Evolutionary conservation across 2,329 filamentous ascomycete species (phyloP), one percentile per base, ranked within the genome.

Genomic region (Polychaeton citri): DNA sequence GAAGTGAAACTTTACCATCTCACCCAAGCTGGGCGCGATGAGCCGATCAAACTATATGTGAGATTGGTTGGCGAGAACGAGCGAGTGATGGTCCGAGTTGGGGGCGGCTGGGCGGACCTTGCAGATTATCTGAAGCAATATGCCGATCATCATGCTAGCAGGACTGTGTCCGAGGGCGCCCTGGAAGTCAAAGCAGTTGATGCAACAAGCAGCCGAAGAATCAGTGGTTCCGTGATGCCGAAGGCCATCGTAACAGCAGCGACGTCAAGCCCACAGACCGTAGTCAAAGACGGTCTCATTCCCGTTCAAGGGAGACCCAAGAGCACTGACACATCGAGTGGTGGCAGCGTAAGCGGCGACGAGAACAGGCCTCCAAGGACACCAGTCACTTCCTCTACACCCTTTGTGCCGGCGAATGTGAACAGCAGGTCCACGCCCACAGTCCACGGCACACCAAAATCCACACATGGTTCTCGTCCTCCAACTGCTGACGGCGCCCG

Each of bases 51-150:
- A 60, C 73, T 98, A 4, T 93, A 92, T 51, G 87, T 98, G 35
- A 81, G 90, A 12, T 78, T 86, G 2, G 87, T 98, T 2, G 90
- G 90, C 34, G 86, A 94, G 56, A 84, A 83, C 12, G 86, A 96
- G 58, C 77, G 90, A 35, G 86, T 96, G 42, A 96, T 98, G 90
- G 90, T 98, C 6, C 81, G 90, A 21, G 88, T 98, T 9, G 90
- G 90, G 9, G 90, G 90, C 40, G 90, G 90, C n/a, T 98, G 90
- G 90, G 86, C 87, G 10, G 90, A 98, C 58, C 66, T 98, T 15
- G 88, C 82, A 24, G 90, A 96, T 58, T 98, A 95, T 53, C 69
- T 98, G 30, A 81, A 86, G 48, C 85, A 94, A 57, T 98, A 95
- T 51, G 87, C 86, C 6, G 76, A 78, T 40, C 90, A 98, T 54